Percentiles rank a stretch among this genome's conserved stretches.
phyloP scores from a whole-genome alignment of 129 eudicot genomes.

The carrot (Daucus carota) region DNA sequence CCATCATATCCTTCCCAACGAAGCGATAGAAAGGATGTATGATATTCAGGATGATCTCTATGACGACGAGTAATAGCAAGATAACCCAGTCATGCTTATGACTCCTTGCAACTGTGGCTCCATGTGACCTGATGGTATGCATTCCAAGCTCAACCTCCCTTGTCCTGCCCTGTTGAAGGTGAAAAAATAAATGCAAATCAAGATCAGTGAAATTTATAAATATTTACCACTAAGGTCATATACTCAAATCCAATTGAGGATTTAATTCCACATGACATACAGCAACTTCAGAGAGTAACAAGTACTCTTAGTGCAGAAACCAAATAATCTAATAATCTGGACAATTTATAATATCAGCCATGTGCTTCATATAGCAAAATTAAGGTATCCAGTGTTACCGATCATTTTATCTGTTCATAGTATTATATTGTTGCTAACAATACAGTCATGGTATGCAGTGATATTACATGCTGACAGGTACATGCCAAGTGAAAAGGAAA shows the following conservation, averaged over 20 bases:
- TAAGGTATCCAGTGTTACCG: not conserved
- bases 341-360: not conserved
- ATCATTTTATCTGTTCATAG: not conserved
- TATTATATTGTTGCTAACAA: not conserved
- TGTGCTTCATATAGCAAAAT: not conserved
- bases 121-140: constrained; percentile 54
- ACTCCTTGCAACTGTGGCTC: constrained; percentile 43
- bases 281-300: not conserved
- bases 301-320: not conserved
- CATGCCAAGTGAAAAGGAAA: not conserved
- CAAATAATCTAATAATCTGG: not conserved
- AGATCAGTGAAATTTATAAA: not conserved
- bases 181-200: not conserved
- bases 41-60: constrained; percentile 44
- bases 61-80: constrained; percentile 44
- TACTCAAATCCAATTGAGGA: not conserved
- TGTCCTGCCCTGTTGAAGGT: constrained; percentile 26
- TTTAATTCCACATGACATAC: not conserved
- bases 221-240: not conserved
- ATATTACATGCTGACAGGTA: not conserved
- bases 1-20: constrained; percentile 73
- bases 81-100: constrained; percentile 80
- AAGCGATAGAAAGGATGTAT: constrained; percentile 72
- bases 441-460: not conserved
- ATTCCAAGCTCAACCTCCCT: constrained; percentile 42